Evolutionary conservation across 352 stramenopile genomes (phyloP).

Genomic region (Globisporangium emineosum): DNA sequence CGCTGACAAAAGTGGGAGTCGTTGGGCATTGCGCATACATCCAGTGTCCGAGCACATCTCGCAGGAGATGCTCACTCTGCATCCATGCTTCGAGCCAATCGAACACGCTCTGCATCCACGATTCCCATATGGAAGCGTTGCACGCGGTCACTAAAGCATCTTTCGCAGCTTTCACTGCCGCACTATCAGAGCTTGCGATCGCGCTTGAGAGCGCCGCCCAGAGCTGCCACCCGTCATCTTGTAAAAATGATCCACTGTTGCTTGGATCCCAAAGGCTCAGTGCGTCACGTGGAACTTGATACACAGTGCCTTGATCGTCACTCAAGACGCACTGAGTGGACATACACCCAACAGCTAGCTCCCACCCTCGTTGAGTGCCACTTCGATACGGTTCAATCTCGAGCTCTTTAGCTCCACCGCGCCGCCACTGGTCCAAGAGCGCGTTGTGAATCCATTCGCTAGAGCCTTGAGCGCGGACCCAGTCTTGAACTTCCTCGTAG

Average conservation of each 20-base stretch:
- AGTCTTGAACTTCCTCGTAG: conserved; percentile 31
- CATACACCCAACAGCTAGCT: conserved; percentile 43
- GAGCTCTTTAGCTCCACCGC: conserved; percentile 30
- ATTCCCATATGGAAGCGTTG: conserved; percentile 30
- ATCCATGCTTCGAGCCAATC: conserved; percentile 56
- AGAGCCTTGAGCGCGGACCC: conserved; percentile 27
- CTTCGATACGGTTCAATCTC: conserved; percentile 70
- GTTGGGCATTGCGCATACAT: conserved; percentile 51
- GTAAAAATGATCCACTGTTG: conserved; percentile 42
- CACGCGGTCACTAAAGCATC: conserved; percentile 25
- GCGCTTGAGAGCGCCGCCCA: conserved; percentile 36
- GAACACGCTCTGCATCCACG: conserved; percentile 57
- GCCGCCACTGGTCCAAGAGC: conserved; percentile 67
- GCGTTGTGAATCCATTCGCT: conserved; percentile 35
- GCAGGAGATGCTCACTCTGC: conserved; percentile 44
- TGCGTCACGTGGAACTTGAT: conserved; percentile 41
- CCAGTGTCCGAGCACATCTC: conserved; percentile 69
- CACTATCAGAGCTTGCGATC: conserved; percentile 17
- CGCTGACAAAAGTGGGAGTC: conserved; percentile 16
- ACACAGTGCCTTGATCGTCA: conserved; percentile 30
- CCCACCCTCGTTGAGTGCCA: conserved; percentile 37
- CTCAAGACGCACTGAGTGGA: conserved; percentile 28
- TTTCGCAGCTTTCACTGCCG: conserved; percentile 16
- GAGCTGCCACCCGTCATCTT: conserved; percentile 28
- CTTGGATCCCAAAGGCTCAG: conserved; percentile 41